Evolutionary conservation across 2,329 filamentous ascomycete genomes (phyloP).

Genomic region (Beauveria sp.): DNA sequence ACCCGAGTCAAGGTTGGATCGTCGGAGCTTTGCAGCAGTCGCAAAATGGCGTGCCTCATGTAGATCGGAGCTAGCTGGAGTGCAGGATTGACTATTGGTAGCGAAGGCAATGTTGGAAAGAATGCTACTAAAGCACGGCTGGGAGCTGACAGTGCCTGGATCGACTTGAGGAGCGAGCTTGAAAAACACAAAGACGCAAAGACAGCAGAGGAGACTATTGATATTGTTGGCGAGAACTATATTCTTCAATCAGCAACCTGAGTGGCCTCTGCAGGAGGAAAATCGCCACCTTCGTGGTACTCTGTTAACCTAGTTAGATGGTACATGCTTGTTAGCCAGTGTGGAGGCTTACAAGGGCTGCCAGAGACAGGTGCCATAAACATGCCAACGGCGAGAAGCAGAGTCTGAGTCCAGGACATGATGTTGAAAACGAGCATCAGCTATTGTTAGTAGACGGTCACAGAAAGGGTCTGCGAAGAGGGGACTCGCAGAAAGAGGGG

Average conservation of each 20-base stretch:
- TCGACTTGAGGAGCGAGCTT: background rate
- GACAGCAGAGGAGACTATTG: background rate
- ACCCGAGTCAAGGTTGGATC: constrained; percentile 57
- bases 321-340: background rate
- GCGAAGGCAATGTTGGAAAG: background rate
- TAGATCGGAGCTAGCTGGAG: constrained; percentile 24
- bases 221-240: background rate
- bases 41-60: constrained; percentile 65
- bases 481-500: background rate
- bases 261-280: background rate
- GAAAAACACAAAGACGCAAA: background rate
- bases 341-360: background rate
- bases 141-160: background rate
- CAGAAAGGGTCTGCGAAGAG: background rate
- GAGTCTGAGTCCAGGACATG: background rate
- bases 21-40: constrained; percentile 61
- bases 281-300: background rate
- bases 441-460: background rate
- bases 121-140: background rate
- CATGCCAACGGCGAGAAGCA: background rate
- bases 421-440: background rate
- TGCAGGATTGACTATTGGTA: too few relatives aligned
- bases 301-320: background rate
- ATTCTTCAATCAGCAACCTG: background rate
- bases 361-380: background rate